phyloP scores from a whole-genome alignment of 2,329 filamentous ascomycete genomes.

The Tolypocladium amazonense region DNA sequence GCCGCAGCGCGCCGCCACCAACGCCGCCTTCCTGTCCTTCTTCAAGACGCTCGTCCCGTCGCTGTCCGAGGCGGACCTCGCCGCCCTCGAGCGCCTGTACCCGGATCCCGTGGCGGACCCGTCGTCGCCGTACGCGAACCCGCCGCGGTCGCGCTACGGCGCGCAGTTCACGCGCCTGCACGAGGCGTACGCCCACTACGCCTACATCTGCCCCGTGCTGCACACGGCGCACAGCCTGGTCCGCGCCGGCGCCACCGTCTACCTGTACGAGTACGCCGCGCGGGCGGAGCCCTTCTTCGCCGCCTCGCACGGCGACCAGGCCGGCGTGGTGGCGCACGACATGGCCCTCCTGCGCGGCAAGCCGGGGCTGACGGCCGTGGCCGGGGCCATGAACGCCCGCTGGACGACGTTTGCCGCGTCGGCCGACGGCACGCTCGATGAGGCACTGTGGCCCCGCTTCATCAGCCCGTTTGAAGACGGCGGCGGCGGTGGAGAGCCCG shows the following conservation, averaged over 20 bases:
- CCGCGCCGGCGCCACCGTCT: conserved; percentile 24
- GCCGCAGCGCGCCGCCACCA: conserved; percentile 32
- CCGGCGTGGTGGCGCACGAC: conserved; percentile 31
- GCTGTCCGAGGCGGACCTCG: conserved; percentile 39
- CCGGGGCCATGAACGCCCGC: conserved; percentile 30
- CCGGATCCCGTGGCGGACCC: conserved; percentile 40
- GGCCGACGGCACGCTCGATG: conserved; percentile 10
- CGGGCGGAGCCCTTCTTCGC: conserved; percentile 23
- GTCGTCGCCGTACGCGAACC: conserved; percentile 28
- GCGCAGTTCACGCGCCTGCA: conserved; percentile 46
- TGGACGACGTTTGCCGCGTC: conserved; percentile 28
- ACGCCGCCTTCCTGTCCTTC: conserved; percentile 46
- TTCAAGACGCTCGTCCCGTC: conserved; percentile 51
- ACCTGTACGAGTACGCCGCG: conserved; percentile 51
- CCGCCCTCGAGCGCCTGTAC: conserved; percentile 48
- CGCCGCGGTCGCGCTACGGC: conserved; percentile 28
- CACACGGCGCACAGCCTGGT: conserved; percentile 40
- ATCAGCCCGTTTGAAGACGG: conserved; percentile 23
- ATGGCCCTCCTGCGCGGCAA: conserved; percentile 18
- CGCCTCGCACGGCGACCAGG: conserved; percentile 38
- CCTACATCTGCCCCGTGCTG: conserved; percentile 53
- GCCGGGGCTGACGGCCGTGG: conserved; percentile 25
- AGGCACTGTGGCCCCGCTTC: conserved; percentile 30
- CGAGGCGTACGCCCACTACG: conserved; percentile 53
- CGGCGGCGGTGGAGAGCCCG: conserved; percentile 5